A percentile compares a stretch with the other conserved stretches of the same genome.
Evolutionary conservation across 176 grass and related monocot genomes (phyloP).

Genomic region (Ananas comosus): DNA sequence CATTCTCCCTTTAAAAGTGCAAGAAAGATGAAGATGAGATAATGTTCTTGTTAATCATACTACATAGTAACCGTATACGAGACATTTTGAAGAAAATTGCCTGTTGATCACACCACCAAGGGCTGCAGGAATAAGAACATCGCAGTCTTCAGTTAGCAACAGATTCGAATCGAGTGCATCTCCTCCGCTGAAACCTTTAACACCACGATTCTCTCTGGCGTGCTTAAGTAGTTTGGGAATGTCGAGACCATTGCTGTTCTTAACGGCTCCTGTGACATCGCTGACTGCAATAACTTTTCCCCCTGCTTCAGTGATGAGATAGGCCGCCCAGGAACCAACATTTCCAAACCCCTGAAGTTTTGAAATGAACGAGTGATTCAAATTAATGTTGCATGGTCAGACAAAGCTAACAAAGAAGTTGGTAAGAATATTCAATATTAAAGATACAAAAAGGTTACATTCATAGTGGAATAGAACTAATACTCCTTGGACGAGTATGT

Average conservation of each 20-base stretch:
- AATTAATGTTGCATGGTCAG: not conserved
- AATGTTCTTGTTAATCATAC: not conserved
- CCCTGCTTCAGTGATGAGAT: constrained; percentile 69
- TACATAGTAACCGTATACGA: not conserved
- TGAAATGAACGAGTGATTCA: not conserved
- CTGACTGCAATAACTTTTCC: constrained; percentile 72
- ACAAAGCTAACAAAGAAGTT: not conserved
- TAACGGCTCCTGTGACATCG: constrained; percentile 76
- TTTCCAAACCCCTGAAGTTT: constrained; percentile 75
- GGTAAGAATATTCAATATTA: too few relatives aligned
- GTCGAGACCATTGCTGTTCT: constrained; percentile 62
- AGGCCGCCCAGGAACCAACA: constrained; percentile 83
- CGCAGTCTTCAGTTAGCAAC: constrained; percentile 73
- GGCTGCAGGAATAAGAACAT: constrained; percentile 77
- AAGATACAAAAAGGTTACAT: too few relatives aligned
- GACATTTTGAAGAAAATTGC: constrained; percentile 4
- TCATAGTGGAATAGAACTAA: too few relatives aligned
- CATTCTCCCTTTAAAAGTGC: constrained; percentile 60
- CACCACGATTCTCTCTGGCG: constrained; percentile 37
- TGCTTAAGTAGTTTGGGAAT: constrained; percentile 55
- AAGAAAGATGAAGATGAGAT: not conserved
- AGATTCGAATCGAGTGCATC: constrained; percentile 42
- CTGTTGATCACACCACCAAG: constrained; percentile 80
- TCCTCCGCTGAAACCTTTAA: constrained; percentile 64
- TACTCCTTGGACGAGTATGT: too few relatives aligned